A percentile compares a stretch with the other conserved stretches of the same genome.
Evolutionary conservation across 2,329 filamentous ascomycete genomes (phyloP).

Genomic region (Trichocomaceae sp.): DNA sequence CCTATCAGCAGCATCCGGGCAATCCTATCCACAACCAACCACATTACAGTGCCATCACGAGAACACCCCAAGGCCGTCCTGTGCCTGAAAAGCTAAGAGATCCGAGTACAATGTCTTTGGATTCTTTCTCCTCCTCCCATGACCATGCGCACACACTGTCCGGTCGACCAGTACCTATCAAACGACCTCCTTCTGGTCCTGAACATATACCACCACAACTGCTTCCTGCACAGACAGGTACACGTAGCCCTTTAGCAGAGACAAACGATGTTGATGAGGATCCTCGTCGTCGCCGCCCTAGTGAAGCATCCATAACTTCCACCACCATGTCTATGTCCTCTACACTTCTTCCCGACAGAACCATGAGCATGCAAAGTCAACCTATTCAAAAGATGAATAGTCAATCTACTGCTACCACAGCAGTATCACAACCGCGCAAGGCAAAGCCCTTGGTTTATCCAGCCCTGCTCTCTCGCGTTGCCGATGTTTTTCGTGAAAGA

Average conservation of each 20-base stretch:
- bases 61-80: conserved; percentile 82
- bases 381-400: conserved; percentile 45
- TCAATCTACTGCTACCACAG: conserved; percentile 50
- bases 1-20: conserved; percentile 44
- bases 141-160: conserved; percentile 75
- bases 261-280: conserved; percentile 48
- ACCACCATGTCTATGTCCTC: conserved; percentile 93
- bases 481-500: conserved; percentile 83
- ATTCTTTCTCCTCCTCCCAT: conserved; percentile 68
- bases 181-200: conserved; percentile 54
- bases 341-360: conserved; percentile 50
- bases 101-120: conserved; percentile 95
- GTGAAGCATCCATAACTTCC: conserved; percentile 38
- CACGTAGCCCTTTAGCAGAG: conserved; percentile 28
- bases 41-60: conserved; percentile 63
- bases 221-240: conserved; percentile 20
- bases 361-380: conserved; percentile 51
- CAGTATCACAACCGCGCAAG: conserved; percentile 55
- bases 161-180: conserved; percentile 79
- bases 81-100: conserved; percentile 91
- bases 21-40: conserved; percentile 73
- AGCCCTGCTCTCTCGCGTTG: conserved; percentile 85
- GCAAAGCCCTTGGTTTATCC: conserved; percentile 85
- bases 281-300: conserved; percentile 33
- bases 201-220: conserved; percentile 19